A percentile compares a stretch with the other conserved stretches of the same genome.
These are phyloP conservation scores for Waitea zeae DNA, from an alignment of 1,284 basidiomycete species.

Conservation along the genomic window DNA sequence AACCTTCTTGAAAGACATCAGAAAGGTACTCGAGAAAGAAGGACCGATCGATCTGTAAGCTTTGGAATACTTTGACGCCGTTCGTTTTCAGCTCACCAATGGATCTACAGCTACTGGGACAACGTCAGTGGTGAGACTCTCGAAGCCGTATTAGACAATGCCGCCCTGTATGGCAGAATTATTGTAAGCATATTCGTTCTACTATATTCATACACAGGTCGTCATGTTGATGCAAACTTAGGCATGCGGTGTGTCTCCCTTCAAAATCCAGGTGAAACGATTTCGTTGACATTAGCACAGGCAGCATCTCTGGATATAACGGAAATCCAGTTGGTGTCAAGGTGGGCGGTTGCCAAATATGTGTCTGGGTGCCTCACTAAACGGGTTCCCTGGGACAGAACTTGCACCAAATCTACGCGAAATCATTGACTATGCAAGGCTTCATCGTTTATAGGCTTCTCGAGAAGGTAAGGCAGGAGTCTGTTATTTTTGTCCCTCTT, in stretches of 20 bases:
- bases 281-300: slow-evolving; percentile 15
- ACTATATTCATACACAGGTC: too few species aligned
- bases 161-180: slow-evolving; percentile 32
- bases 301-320: slow-evolving; percentile 17
- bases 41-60: slow-evolving; percentile 24
- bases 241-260: too few species aligned
- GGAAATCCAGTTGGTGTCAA: slow-evolving; percentile 9
- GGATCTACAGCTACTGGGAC: slow-evolving; percentile 25
- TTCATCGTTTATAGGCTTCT: slow-evolving; percentile 5
- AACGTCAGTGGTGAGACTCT: slow-evolving; percentile 31
- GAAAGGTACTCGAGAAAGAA: slow-evolving; percentile 26
- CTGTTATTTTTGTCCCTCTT: too few species aligned
- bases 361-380: background rate
- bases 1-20: background rate
- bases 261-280: background rate
- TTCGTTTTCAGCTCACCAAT: too few species aligned
- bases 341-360: slow-evolving; percentile 6
- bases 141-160: slow-evolving; percentile 20
- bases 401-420: background rate
- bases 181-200: slow-evolving; percentile 37
- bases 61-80: too few species aligned
- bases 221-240: too few species aligned
- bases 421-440: slow-evolving; percentile 6
- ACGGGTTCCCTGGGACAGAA: slow-evolving; percentile 2
- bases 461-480: too few species aligned